These are phyloP conservation scores for Eudorina sp. DNA, from an alignment of 139 green algal species.

Conservation along the genomic window DNA sequence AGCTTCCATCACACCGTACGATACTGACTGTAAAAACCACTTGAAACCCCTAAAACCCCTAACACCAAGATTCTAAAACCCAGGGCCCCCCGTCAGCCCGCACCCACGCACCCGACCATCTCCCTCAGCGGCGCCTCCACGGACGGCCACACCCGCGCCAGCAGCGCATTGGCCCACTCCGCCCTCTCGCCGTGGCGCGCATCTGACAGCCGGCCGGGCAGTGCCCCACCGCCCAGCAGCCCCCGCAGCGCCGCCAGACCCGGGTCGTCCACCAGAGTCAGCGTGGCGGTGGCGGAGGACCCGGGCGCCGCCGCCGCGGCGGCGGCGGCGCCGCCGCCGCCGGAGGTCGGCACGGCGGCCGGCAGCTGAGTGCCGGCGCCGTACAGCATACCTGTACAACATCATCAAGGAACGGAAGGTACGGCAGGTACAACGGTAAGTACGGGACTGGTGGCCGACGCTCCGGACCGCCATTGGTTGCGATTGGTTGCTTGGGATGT, in stretches of 20 bases:
- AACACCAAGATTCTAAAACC: no score
- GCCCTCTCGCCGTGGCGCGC: slow-evolving; percentile 10
- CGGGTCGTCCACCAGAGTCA: slow-evolving; percentile 9
- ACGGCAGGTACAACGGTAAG: no score
- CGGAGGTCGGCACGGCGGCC: not conserved
- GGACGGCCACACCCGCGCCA: slow-evolving; percentile 13
- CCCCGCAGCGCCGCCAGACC: slow-evolving; percentile 14
- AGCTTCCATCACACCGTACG: no score
- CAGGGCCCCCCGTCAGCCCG: not conserved
- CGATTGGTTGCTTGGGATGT: no score
- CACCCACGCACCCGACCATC: not conserved
- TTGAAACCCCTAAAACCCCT: no score
- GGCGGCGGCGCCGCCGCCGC: not conserved
- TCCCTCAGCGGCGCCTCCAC: slow-evolving; percentile 32
- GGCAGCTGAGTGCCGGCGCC: slow-evolving; percentile 31
- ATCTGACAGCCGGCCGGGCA: slow-evolving; percentile 38
- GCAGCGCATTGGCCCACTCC: slow-evolving; percentile 41
- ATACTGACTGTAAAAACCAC: no score
- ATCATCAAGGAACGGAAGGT: not conserved
- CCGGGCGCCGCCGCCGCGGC: not conserved
- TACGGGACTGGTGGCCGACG: not conserved
- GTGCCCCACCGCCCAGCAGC: slow-evolving; percentile 7
- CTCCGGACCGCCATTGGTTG: not conserved
- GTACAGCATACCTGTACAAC: slow-evolving; percentile 22
- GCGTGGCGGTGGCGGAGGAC: not conserved